Conservation (phyloP, 192 early-diverging fungal species). For the Dissophora ornata region DNA sequence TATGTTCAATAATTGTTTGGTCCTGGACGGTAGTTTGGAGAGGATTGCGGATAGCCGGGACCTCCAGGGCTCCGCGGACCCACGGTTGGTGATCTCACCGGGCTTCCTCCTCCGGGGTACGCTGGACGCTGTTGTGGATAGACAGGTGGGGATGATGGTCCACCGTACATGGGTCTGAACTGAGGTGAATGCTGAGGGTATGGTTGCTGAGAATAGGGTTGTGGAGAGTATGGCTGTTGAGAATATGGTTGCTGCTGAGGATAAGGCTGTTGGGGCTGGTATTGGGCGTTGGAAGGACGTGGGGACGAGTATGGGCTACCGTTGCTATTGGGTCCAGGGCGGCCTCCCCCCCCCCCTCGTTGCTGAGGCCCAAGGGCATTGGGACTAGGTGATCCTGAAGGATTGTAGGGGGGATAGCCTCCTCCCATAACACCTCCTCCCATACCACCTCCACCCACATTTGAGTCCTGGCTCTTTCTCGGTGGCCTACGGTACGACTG, state of each 20-base stretch:
- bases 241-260: conserved; percentile 1
- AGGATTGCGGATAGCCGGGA: neutral
- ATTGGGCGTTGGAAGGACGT: conserved; percentile 9
- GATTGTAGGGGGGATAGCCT: neutral
- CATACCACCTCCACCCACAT: neutral
- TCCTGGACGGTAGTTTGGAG: neutral
- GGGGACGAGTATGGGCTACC: conserved; percentile 17
- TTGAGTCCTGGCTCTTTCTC: conserved; percentile 15
- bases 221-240: conserved; percentile 4
- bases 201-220: neutral
- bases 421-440: too few relatives aligned
- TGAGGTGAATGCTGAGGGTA: conserved; percentile 12
- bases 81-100: too few relatives aligned
- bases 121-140: neutral
- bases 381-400: conserved; percentile 8
- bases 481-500: conserved; percentile 5
- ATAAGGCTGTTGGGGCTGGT: conserved; percentile 13
- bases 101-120: conserved; percentile 8
- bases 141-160: neutral
- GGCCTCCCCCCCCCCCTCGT: neutral
- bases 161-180: conserved; percentile 4
- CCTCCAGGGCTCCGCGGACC: neutral
- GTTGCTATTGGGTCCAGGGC: conserved; percentile 4
- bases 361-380: conserved; percentile 8
- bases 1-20: conserved; percentile 3